Base-by-base conservation (phyloP, 1,284 basidiomycete genomes). In the Boletus semigastroideus region DNA sequence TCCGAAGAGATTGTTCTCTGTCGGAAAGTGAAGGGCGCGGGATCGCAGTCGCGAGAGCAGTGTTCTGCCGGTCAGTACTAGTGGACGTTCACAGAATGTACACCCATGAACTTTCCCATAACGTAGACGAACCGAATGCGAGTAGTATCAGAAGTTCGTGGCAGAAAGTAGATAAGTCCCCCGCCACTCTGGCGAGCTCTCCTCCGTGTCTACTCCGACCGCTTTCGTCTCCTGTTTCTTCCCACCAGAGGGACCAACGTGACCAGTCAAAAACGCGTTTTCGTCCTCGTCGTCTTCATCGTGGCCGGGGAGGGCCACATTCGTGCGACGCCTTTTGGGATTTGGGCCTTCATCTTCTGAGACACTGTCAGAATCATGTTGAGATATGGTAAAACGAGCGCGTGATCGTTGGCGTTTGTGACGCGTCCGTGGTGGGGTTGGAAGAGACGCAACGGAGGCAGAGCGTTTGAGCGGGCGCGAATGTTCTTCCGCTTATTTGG, bases 361-460 rank as follows among this genome's bases (percentile, higher is more conserved):
- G 42, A 58, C 53, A 30, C 52, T 65, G 30, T 66, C 59, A 12
- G 63, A 66, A 27, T 57, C 59, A 30, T 52, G 41, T 40, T 53
- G 54, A 10, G 65, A 69, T 1, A 47, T 42, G 4, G 58, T 58
- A 19, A 71, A 66, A 6, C 52, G 58, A 16, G 59, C 50, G 27
- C 66, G 68, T 9, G 69, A 63, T 46, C 63, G 63, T 30, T 67
- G 56, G 16, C 65, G 68, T 49, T 65, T 73, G 49, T 64, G 64
- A 6, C 48, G 62, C 9, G 70, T 73, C 14, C 69, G 69, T 0
- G 70, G 70, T 31, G 72, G 72, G 0, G 70, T 72, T 46, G 70
- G 70, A 22, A 72, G 71, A 1, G 71, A 73, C 37, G 63, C 70
- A 40, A 70, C 63, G 22, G 72, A 72, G 20, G 66, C 62, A 12